These are phyloP conservation scores for Penicillium taxi DNA, from an alignment of 495 filamentous ascomycete genomes.

Conservation along the genomic window DNA sequence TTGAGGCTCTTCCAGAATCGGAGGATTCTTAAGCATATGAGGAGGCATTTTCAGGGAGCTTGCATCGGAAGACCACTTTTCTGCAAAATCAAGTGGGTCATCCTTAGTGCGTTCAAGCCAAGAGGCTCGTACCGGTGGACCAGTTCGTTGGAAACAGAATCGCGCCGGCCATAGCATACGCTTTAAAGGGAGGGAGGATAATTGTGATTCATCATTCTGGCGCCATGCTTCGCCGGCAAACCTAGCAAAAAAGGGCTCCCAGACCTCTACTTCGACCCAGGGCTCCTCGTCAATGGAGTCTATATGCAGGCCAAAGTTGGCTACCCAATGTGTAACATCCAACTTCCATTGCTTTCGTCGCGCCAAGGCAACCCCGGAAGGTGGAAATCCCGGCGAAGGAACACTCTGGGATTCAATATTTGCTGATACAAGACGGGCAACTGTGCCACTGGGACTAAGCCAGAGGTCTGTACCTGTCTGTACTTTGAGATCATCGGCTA, in stretches of 20 bases:
- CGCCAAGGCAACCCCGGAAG: constrained; percentile 6
- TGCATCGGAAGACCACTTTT: constrained; percentile 54
- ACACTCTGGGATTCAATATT: constrained; percentile 15
- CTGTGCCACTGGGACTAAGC: constrained; percentile 43
- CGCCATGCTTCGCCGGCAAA: constrained; percentile 33
- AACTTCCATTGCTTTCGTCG: constrained; percentile 33
- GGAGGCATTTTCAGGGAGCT: constrained; percentile 16
- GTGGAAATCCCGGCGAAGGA: constrained; percentile 17
- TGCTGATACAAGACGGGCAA: constrained; percentile 34
- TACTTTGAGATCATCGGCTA: constrained; percentile 12
- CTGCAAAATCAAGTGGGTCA: constrained; percentile 60
- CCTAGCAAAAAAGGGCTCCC: constrained; percentile 39
- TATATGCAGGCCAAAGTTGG: constrained; percentile 32
- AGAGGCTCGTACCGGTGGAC: constrained; percentile 13
- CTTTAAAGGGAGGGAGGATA: constrained; percentile 35
- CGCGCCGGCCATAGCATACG: constrained; percentile 42
- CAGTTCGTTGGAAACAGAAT: constrained; percentile 38
- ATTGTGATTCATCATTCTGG: constrained; percentile 26
- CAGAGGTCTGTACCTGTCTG: constrained; percentile 37
- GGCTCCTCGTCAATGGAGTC: constrained; percentile 28
- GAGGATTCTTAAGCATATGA: constrained; percentile 6
- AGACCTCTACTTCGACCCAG: constrained; percentile 43
- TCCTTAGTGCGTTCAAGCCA: constrained; percentile 7
- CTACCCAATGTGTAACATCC: constrained; percentile 34
- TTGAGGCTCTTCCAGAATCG: constrained; percentile 30